Evolutionary conservation across 257 asterid genomes (phyloP), one percentile per base, ranked within the genome.

Genomic region (Capsicum baccatum): DNA sequence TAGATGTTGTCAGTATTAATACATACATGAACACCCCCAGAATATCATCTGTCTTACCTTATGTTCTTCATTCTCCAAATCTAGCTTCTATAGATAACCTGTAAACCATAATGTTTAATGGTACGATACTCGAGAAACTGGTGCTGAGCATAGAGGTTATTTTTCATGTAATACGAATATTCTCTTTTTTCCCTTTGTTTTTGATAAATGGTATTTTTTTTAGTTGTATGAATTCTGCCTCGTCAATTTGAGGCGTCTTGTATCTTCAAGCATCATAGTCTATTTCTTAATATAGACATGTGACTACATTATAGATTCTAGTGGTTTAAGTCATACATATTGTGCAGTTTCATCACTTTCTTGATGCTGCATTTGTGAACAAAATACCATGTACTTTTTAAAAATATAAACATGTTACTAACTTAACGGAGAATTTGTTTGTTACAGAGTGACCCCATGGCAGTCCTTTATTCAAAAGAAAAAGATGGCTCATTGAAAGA

Each of bases 391-490:
- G 17, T 73, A 70, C 79, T 44, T 73, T 11, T 15, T 2, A 9
- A 47, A 47, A 47, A 47, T 73, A 78, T 55, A 35, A 74, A 52
- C 44, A 68, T 83, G 59, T 58, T 69, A 35, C 86, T 67, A 79
- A 83, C 60, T 86, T 79, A 81, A 83, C 88, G 73, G 87, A 80
- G 48, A 17, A 57, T 84, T 84, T 83, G 68, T 81, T 88, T 84
- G 85, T 87, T 88, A 86, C 93, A 97, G 99, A 95, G 99, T 87
- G 99, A 97, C 89, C 99, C 99, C 74, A 95, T 97, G 99, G 92
- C 91, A 64, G 91, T 95, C 56, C 84, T 95, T 47, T 97, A 92
- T 90, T 87, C 89, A 66, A 97, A 87, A 90, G 92, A 91, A 86
- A 89, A 85, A 82, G 99, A 95, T 85, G 97, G 97, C 84, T 89